These are phyloP conservation scores for Daldinia sp. DNA, from an alignment of 2,329 filamentous ascomycete genomes.

Conservation along the genomic window DNA sequence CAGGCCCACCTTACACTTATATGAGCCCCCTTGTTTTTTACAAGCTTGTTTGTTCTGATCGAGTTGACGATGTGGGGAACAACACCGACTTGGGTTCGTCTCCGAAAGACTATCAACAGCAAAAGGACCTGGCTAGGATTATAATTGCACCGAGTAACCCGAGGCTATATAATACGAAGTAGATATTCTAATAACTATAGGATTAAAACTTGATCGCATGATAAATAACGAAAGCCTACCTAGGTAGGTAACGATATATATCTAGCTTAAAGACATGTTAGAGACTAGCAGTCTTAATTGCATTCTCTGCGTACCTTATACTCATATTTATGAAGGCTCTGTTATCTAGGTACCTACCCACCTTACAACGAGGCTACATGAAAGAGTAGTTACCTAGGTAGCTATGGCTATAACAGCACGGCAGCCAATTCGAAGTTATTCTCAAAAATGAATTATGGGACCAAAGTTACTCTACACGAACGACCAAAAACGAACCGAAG, in stretches of 20 bases:
- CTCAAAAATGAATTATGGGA: background rate
- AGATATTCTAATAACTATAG: background rate
- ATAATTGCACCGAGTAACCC: constrained; percentile 24
- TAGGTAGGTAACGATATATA: background rate
- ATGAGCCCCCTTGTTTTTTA: constrained; percentile 3
- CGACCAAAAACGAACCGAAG: background rate
- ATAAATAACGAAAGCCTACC: background rate
- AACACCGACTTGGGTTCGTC: constrained; percentile 12
- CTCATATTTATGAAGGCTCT: background rate
- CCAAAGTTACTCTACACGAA: constrained; percentile 3
- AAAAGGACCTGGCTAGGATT: constrained; percentile 8
- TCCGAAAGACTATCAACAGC: constrained; percentile 22
- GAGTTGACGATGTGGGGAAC: constrained; percentile 29
- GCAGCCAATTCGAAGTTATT: background rate
- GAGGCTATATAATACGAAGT: background rate
- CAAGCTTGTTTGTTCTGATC: constrained; percentile 24
- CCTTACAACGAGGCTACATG: background rate
- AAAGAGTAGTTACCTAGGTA: background rate
- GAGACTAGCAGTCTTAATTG: background rate
- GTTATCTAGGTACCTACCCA: background rate
- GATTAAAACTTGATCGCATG: background rate
- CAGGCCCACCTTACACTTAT: constrained; percentile 3
- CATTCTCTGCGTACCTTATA: background rate
- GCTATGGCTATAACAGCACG: background rate
- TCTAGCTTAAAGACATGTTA: background rate